Evolutionary conservation across 2,329 filamentous ascomycete genomes (phyloP).

Genomic region (Aspergillus niger): DNA sequence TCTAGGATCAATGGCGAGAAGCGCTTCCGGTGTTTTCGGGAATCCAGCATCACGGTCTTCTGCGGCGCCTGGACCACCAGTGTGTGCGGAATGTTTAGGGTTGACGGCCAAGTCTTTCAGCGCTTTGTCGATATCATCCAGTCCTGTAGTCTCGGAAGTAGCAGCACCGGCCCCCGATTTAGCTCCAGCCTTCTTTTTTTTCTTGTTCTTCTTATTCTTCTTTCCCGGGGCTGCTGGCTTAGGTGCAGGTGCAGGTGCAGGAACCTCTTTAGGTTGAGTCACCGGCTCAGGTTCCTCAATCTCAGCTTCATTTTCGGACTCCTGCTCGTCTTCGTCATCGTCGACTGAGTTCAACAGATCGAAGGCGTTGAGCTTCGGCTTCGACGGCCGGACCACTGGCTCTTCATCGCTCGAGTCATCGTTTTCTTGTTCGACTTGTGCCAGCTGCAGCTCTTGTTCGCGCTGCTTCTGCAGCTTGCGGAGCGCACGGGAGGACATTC

Average conservation of each 20-base stretch:
- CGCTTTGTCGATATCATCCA: slow-evolving; percentile 69
- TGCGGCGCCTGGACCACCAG: slow-evolving; percentile 31
- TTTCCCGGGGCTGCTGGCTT: slow-evolving; percentile 30
- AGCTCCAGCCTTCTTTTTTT: slow-evolving; percentile 60
- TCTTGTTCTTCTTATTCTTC: slow-evolving; percentile 58
- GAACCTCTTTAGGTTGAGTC: slow-evolving; percentile 19
- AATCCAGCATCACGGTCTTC: slow-evolving; percentile 38
- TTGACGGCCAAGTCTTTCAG: slow-evolving; percentile 60
- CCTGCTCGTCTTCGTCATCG: slow-evolving; percentile 43
- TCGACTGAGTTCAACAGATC: slow-evolving; percentile 53
- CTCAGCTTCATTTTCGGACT: slow-evolving; percentile 31
- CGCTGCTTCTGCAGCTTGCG: slow-evolving; percentile 64
- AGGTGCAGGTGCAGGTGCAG: slow-evolving; percentile 15
- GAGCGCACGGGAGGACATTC: slow-evolving; percentile 68
- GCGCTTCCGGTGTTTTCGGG: slow-evolving; percentile 47
- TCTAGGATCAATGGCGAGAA: slow-evolving; percentile 66
- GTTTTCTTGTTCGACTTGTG: slow-evolving; percentile 38
- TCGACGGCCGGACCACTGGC: slow-evolving; percentile 33
- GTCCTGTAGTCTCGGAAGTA: slow-evolving; percentile 30
- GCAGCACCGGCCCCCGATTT: slow-evolving; percentile 33
- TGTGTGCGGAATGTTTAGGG: slow-evolving; percentile 21
- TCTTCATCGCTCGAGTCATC: slow-evolving; percentile 46
- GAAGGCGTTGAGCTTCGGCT: slow-evolving; percentile 55
- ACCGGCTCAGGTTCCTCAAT: slow-evolving; percentile 11
- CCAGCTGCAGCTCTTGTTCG: slow-evolving; percentile 55